A percentile compares a stretch with the other conserved stretches of the same genome.
These are phyloP conservation scores for Colletotrichum musae DNA, from an alignment of 2,329 filamentous ascomycete species.

Conservation along the genomic window DNA sequence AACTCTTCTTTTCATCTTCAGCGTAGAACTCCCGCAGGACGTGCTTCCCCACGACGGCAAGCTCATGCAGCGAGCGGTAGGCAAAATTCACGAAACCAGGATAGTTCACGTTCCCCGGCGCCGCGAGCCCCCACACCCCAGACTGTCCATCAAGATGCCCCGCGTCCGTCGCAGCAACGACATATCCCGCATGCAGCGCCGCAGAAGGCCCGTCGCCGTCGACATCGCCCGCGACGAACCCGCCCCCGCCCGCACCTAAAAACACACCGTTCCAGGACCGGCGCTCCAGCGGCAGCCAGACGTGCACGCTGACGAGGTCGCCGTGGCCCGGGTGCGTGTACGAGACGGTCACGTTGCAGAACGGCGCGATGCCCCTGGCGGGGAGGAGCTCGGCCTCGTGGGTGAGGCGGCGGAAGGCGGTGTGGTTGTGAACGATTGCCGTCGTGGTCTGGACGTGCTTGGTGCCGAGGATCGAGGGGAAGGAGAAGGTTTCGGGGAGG, in stretches of 20 bases:
- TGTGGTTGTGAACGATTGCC: too few relatives aligned
- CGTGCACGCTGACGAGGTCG: constrained; percentile 44
- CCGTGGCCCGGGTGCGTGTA: constrained; percentile 45
- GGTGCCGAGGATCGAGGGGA: too few relatives aligned
- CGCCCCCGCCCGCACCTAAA: constrained; percentile 49
- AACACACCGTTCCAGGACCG: constrained; percentile 51
- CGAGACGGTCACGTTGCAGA: constrained; percentile 47
- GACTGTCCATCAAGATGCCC: constrained; percentile 37
- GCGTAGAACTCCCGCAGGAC: constrained; percentile 64
- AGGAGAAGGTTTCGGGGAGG: too few relatives aligned
- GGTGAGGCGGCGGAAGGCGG: too few relatives aligned
- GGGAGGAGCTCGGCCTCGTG: not conserved
- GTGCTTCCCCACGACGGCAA: constrained; percentile 63
- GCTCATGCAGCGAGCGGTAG: constrained; percentile 42
- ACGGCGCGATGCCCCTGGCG: constrained; percentile 7
- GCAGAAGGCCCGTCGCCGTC: not conserved
- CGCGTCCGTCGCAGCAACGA: constrained; percentile 44
- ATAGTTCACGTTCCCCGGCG: constrained; percentile 30
- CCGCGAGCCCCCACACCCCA: constrained; percentile 40
- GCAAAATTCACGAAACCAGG: constrained; percentile 17
- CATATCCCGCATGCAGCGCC: constrained; percentile 54
- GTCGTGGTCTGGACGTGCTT: too few relatives aligned
- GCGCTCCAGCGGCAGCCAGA: constrained; percentile 44
- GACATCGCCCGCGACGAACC: constrained; percentile 45
- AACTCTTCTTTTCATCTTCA: constrained; percentile 55